Evolutionary conservation across 106 monocot species (phyloP), one percentile per base, ranked within the genome.

Genomic region (Dendrobium chrysotoxum): DNA sequence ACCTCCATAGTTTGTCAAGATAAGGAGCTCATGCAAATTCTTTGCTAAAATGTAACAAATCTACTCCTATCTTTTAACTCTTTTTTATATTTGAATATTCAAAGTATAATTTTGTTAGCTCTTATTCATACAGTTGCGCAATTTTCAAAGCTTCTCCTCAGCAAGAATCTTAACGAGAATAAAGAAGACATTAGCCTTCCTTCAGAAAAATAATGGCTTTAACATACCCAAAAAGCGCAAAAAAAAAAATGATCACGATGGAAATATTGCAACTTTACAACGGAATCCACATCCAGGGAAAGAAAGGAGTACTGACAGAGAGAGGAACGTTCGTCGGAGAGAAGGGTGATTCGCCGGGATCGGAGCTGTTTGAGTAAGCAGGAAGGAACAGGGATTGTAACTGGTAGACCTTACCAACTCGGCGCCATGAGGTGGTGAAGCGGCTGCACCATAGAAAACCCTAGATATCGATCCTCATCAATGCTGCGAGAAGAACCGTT

Each of bases 391-490:
- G 16, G 2, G 38, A 16, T 26, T 26, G 71, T 15, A 71, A 71
- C 16, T 35, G 35, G 4, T 7, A 1, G 30, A 16, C 71, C 31
- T 71, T 35, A 71, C 71, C 71, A 71, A 16, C 71, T 71, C 31
- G 35, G 38, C 38, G 2, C 16, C 2, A 71, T 71, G 71, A 71
- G 71, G 71, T 71, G 71, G 71, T 71, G 71, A 71, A 71, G 71
- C 71, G 30, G 16, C 35, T 71, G 71, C 71, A 71, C 31, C 28
- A 12, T 28, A 38, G 35, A 71, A 71, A 71, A 71, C 71, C 71
- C 71, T 71, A 71, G 71, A 9, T 65, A 65, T 28, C 10, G 25
- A 65, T 25, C 26, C 64, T 44, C 18, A 57, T 20, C 18, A 5
- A 4, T 18, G 5, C 1, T 18, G 0, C 57, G 17, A 3, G 23